Conservation (phyloP, 495 filamentous ascomycete genomes). For the Physcia stellaris region DNA sequence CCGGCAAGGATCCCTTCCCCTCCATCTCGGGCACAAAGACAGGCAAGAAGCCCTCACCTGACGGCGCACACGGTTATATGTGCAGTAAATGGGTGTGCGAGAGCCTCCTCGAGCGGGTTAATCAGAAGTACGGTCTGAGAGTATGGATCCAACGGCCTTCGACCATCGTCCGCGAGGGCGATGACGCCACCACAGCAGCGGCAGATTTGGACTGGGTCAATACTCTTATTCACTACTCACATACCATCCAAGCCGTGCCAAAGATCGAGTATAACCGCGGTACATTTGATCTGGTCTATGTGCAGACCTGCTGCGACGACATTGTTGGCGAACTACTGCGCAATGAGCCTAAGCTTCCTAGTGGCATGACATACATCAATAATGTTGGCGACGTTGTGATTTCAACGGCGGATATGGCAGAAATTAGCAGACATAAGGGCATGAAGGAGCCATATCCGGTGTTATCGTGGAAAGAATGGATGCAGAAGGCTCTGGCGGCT, state of each 20-base stretch:
- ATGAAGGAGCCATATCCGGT: neutral
- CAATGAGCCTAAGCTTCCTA: neutral
- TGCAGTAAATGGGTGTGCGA: constrained; percentile 14
- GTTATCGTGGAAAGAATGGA: constrained; percentile 2
- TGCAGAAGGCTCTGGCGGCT: constrained; percentile 1
- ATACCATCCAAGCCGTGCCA: constrained; percentile 8
- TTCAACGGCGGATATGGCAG: constrained; percentile 1
- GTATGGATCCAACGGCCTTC: constrained; percentile 16
- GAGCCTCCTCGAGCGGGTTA: constrained; percentile 8
- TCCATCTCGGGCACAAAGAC: neutral
- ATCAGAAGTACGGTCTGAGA: neutral
- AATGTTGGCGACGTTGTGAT: constrained; percentile 3
- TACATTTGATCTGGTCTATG: constrained; percentile 12
- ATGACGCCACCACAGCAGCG: neutral
- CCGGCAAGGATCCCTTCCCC: constrained; percentile 7
- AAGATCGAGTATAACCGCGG: constrained; percentile 4
- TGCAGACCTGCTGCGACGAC: constrained; percentile 5
- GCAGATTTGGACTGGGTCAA: constrained; percentile 17
- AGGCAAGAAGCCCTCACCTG: constrained; percentile 1
- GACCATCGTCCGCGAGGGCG: constrained; percentile 15
- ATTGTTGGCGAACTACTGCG: constrained; percentile 1
- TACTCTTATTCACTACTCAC: constrained; percentile 8
- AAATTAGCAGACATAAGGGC: constrained; percentile 1
- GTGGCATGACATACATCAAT: constrained; percentile 3
- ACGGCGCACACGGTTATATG: constrained; percentile 14